A percentile compares a stretch with the other conserved stretches of the same genome.
phyloP scores from a whole-genome alignment of 1,284 basidiomycete species.

The Inonotus obliquus region DNA sequence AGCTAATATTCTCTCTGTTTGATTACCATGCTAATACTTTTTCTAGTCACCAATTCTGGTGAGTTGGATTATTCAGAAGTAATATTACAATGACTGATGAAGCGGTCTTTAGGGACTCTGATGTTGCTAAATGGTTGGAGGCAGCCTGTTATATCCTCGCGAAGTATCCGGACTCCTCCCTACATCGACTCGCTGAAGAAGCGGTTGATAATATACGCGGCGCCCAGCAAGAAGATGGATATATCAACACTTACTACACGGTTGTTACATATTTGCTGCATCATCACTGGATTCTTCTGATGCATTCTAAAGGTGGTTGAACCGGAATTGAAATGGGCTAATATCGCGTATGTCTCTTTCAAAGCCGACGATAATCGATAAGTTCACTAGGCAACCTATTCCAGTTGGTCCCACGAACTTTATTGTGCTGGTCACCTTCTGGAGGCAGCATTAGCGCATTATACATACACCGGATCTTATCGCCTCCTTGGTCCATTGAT shows the following conservation, averaged over 20 bases:
- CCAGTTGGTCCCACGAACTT: constrained; percentile 24
- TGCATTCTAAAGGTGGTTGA: constrained; percentile 22
- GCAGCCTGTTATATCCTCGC: constrained; percentile 22
- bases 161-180: constrained; percentile 5
- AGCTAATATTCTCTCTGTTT: not conserved
- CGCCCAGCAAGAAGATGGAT: constrained; percentile 24
- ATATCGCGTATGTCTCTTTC: constrained; percentile 21
- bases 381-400: too few species aligned
- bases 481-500: constrained; percentile 20
- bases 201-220: constrained; percentile 22
- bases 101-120: constrained; percentile 21
- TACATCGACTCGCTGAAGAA: constrained; percentile 21
- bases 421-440: constrained; percentile 25
- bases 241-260: constrained; percentile 25
- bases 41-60: constrained; percentile 24
- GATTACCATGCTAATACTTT: not conserved
- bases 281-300: not conserved
- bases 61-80: not conserved
- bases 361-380: not conserved
- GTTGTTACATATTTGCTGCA: constrained; percentile 13
- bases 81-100: not conserved
- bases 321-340: constrained; percentile 23
- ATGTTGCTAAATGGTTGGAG: constrained; percentile 25
- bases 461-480: constrained; percentile 19
- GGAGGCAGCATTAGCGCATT: constrained; percentile 24